These are phyloP conservation scores for Lipomyces yarrowii DNA, from an alignment of 1,139 yeast species.

Conservation along the genomic window DNA sequence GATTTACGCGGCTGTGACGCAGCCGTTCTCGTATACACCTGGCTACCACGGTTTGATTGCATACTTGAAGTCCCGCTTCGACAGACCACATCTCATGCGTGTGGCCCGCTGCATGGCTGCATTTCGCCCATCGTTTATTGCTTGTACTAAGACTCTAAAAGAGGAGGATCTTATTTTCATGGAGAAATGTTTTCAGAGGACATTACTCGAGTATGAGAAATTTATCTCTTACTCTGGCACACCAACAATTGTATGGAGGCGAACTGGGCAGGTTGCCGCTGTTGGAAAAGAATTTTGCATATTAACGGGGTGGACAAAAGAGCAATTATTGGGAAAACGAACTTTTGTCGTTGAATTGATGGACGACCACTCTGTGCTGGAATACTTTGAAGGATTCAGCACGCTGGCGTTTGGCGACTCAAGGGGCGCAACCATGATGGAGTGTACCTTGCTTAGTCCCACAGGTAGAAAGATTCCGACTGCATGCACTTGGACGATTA, in stretches of 20 bases:
- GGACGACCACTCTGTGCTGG: slow-evolving; percentile 84
- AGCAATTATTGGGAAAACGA: slow-evolving; percentile 54
- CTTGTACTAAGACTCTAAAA: slow-evolving; percentile 83
- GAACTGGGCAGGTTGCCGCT: slow-evolving; percentile 93
- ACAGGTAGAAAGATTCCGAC: slow-evolving; percentile 55
- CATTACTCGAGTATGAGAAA: slow-evolving; percentile 83
- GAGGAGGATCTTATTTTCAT: slow-evolving; percentile 91
- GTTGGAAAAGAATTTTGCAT: slow-evolving; percentile 91
- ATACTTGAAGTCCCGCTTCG: slow-evolving; percentile 72
- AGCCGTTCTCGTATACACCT: slow-evolving; percentile 85
- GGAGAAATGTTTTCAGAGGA: slow-evolving; percentile 95
- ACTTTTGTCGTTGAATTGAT: slow-evolving; percentile 85
- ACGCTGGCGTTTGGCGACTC: slow-evolving; percentile 91
- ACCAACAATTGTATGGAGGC: slow-evolving; percentile 92
- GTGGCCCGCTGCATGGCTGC: slow-evolving; percentile 90
- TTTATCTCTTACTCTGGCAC: slow-evolving; percentile 85
- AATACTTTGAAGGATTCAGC: slow-evolving; percentile 82
- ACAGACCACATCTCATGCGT: slow-evolving; percentile 67
- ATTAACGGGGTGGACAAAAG: slow-evolving; percentile 85
- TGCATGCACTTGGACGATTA: slow-evolving; percentile 87
- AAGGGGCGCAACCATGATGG: slow-evolving; percentile 79
- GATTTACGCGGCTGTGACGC: slow-evolving; percentile 70
- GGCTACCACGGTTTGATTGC: slow-evolving; percentile 84
- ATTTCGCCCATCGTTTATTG: slow-evolving; percentile 88
- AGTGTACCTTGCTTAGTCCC: slow-evolving; percentile 73